Percentiles rank a stretch among this genome's conserved stretches.
Evolutionary conservation across 2,329 filamentous ascomycete genomes (phyloP).

Genomic region (Endothia cerciana): DNA sequence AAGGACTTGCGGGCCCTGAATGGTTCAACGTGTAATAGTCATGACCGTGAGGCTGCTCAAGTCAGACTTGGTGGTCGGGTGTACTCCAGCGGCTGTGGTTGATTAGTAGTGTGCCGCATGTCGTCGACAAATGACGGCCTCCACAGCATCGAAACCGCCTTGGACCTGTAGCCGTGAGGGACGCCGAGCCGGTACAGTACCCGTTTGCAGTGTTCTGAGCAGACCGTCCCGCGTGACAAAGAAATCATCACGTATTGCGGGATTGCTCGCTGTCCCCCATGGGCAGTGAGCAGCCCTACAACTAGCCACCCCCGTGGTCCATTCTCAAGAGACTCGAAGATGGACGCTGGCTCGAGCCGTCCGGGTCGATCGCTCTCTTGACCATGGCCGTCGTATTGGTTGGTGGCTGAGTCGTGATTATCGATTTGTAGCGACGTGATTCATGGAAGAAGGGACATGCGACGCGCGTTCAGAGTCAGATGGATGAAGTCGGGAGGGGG

Average conservation of each 20-base stretch:
- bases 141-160: background rate
- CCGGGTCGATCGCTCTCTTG: too few species aligned
- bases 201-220: background rate
- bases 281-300: too few species aligned
- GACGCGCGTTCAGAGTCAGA: conserved; percentile 3
- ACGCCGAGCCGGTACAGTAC: too few species aligned
- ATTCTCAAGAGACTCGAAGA: too few species aligned
- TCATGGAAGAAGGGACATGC: background rate
- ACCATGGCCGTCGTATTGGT: too few species aligned
- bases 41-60: background rate
- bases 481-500: background rate
- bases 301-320: too few species aligned
- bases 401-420: background rate
- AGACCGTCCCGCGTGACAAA: too few species aligned
- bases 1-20: background rate
- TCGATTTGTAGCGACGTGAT: background rate
- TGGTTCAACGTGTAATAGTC: background rate
- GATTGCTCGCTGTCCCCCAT: too few species aligned
- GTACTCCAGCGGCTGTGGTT: background rate
- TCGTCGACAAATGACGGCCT: conserved; percentile 3
- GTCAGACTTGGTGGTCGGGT: background rate
- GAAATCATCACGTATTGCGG: too few species aligned
- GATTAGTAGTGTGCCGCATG: background rate
- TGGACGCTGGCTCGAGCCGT: too few species aligned
- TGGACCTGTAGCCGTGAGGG: background rate